phyloP scores from a whole-genome alignment of 2,329 filamentous ascomycete species.

The Scolecobasidium constrictum region DNA sequence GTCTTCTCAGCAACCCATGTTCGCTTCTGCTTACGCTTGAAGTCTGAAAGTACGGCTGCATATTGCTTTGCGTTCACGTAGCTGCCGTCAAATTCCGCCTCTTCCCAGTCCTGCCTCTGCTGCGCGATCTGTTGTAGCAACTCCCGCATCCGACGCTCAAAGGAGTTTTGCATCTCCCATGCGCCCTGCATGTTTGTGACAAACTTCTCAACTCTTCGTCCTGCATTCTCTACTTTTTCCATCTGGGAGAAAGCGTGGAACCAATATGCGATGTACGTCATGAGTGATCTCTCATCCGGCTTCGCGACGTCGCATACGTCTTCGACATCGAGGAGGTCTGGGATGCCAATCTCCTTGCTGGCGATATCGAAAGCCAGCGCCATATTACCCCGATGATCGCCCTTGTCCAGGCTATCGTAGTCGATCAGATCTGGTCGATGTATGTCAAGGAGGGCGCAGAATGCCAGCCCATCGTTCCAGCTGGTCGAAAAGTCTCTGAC shows the following conservation, averaged over 20 bases:
- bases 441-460: conserved; percentile 93
- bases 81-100: conserved; percentile 76
- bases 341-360: conserved; percentile 91
- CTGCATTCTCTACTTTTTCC: conserved; percentile 96
- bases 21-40: conserved; percentile 84
- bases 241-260: conserved; percentile 99
- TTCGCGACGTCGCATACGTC: conserved; percentile 95
- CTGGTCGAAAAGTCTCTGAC: conserved; percentile 90
- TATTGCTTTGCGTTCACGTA: conserved; percentile 89
- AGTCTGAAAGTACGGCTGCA: conserved; percentile 67
- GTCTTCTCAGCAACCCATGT: conserved; percentile 98
- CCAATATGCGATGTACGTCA: conserved; percentile 99
- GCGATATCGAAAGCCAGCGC: conserved; percentile 95
- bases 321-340: conserved; percentile 89
- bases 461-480: conserved; percentile 96
- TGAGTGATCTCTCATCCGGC: conserved; percentile 90
- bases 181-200: conserved; percentile 98
- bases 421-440: conserved; percentile 96
- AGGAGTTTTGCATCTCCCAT: conserved; percentile 98
- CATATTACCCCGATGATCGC: conserved; percentile 93
- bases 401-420: conserved; percentile 89
- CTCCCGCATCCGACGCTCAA: conserved; percentile 80
- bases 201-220: conserved; percentile 93
- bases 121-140: conserved; percentile 63
- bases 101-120: conserved; percentile 67